Evolutionary conservation across 2,329 filamentous ascomycete genomes (phyloP).

Genomic region (Colletotrichum lindemuthianum): DNA sequence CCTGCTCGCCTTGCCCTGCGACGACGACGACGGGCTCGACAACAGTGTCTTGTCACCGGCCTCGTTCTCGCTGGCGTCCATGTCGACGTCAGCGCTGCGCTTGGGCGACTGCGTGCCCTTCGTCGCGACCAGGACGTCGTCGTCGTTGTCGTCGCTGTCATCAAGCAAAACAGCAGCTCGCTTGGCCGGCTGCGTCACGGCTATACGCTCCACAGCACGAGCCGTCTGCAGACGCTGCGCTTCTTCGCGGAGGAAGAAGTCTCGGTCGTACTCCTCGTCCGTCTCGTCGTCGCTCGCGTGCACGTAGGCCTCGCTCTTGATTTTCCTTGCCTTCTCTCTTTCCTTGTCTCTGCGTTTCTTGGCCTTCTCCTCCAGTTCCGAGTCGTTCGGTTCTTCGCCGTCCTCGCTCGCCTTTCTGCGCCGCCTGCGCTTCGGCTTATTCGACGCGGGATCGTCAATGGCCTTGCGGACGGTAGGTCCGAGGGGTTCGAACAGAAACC

Average conservation of each 20-base stretch:
- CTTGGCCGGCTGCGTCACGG: conserved; percentile 40
- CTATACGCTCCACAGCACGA: conserved; percentile 46
- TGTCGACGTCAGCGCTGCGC: conserved; percentile 40
- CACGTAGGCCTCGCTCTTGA: conserved; percentile 88
- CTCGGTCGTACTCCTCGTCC: conserved; percentile 76
- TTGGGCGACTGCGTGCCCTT: conserved; percentile 35
- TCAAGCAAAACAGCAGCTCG: conserved; percentile 42
- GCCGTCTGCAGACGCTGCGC: conserved; percentile 51
- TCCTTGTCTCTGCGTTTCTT: conserved; percentile 73
- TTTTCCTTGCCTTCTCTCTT: conserved; percentile 78
- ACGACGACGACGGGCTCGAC: conserved; percentile 27
- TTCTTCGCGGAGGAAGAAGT: conserved; percentile 84
- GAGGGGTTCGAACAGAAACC: conserved; percentile 74
- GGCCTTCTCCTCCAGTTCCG: conserved; percentile 72
- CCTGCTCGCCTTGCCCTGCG: conserved; percentile 21
- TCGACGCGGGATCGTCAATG: conserved; percentile 54
- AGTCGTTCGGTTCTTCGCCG: conserved; percentile 62
- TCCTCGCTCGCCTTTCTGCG: conserved; percentile 59
- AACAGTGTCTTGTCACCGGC: conserved; percentile 13
- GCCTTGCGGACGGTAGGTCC: conserved; percentile 68
- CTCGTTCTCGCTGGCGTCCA: conserved; percentile 37
- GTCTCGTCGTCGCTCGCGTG: conserved; percentile 87
- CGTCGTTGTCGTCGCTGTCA: conserved; percentile 39
- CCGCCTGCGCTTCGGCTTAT: conserved; percentile 51
- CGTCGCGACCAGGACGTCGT: conserved; percentile 30